These are phyloP conservation scores for Santalum album DNA, from an alignment of 164 flowering plant genomes.

Conservation along the genomic window DNA sequence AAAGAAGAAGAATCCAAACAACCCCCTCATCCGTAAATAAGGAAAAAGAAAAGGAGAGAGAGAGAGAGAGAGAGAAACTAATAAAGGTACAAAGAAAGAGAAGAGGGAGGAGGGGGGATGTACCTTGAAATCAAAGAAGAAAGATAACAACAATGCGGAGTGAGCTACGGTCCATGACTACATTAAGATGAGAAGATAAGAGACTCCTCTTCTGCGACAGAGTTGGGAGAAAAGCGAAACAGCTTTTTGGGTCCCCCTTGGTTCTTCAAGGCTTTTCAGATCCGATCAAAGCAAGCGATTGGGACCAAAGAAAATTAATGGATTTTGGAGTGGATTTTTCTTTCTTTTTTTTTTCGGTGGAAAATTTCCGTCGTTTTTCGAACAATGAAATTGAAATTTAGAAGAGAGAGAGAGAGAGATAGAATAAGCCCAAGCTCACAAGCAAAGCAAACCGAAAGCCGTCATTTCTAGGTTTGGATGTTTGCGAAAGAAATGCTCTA, in stretches of 20 bases:
- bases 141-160: slow-evolving; percentile 15
- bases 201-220: background rate
- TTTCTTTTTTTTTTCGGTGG: too few relatives aligned
- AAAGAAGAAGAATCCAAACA: too few relatives aligned
- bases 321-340: slow-evolving; percentile 1
- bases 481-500: slow-evolving; percentile 1
- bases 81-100: too few relatives aligned
- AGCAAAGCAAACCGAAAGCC: slow-evolving; percentile 6
- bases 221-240: slow-evolving; percentile 15
- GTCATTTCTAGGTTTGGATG: too few relatives aligned
- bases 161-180: slow-evolving; percentile 18
- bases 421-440: slow-evolving; percentile 16
- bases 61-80: too few relatives aligned
- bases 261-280: slow-evolving; percentile 19
- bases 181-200: slow-evolving; percentile 4
- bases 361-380: slow-evolving; percentile 16
- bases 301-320: background rate
- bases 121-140: too few relatives aligned
- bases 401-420: background rate
- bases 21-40: too few relatives aligned
- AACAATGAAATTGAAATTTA: too few relatives aligned
- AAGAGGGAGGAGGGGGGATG: too few relatives aligned
- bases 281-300: slow-evolving; percentile 33
- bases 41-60: too few relatives aligned
- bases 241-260: slow-evolving; percentile 10